Conservation (phyloP, 306 rosid species). For the Malus orientalis region DNA sequence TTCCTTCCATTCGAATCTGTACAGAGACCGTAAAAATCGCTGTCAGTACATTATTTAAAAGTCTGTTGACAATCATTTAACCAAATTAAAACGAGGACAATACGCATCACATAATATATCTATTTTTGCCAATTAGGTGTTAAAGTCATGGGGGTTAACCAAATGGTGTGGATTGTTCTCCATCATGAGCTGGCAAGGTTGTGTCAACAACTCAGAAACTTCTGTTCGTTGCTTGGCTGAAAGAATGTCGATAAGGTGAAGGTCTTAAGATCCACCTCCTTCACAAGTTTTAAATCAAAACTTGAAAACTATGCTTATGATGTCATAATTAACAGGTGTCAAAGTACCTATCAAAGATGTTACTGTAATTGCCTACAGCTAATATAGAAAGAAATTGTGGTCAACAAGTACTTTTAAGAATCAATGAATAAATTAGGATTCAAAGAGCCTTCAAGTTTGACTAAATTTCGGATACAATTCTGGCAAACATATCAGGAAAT, state of each 20-base stretch:
- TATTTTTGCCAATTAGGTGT: not conserved
- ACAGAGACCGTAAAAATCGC: conserved; percentile 4
- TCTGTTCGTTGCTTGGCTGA: not conserved
- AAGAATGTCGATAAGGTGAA: conserved; percentile 22
- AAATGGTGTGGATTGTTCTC: not conserved
- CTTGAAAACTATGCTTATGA: not conserved
- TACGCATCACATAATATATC: not conserved
- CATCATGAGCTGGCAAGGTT: not conserved
- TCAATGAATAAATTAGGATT: not conserved
- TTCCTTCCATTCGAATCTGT: conserved; percentile 50
- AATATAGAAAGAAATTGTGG: not conserved
- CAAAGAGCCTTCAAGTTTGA: not conserved
- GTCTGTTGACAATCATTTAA: not conserved
- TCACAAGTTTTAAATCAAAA: not conserved
- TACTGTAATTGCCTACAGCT: not conserved
- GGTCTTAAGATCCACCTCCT: conserved; percentile 22
- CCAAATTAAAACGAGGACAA: not conserved
- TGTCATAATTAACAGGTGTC: not conserved
- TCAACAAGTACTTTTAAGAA: not conserved
- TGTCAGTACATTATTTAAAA: not conserved
- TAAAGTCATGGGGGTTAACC: not conserved
- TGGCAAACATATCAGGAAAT: not conserved
- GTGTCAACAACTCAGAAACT: not conserved
- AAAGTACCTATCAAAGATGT: not conserved
- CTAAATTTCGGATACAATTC: not conserved